A percentile compares a stretch with the other conserved stretches of the same genome.
Evolutionary conservation across 257 asterid genomes (phyloP).

Genomic region (Solanum sitiens): DNA sequence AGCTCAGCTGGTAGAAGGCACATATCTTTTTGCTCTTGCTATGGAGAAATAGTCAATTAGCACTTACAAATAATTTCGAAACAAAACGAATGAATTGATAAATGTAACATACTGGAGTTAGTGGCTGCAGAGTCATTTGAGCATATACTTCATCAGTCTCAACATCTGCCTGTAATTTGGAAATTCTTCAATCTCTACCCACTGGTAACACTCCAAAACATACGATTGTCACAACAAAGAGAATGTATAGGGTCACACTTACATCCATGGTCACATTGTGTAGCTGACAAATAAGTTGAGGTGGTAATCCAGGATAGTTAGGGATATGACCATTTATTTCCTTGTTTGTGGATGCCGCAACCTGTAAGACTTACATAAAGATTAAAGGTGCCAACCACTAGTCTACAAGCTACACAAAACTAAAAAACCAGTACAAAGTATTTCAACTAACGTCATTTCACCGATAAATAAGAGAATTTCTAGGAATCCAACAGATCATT

Average conservation of each 20-base stretch:
- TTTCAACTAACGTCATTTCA: neutral
- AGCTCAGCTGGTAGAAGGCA: conserved; percentile 84
- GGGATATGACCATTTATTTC: conserved; percentile 75
- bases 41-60: neutral
- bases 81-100: neutral
- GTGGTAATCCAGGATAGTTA: conserved; percentile 81
- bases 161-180: conserved; percentile 68
- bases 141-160: conserved; percentile 96
- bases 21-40: conserved; percentile 94
- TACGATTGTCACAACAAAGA: neutral
- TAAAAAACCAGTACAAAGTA: neutral
- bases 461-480: neutral
- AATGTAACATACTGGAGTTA: conserved; percentile 47
- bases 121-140: conserved; percentile 92
- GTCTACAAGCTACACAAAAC: neutral
- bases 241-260: conserved; percentile 4
- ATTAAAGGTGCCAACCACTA: neutral
- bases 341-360: conserved; percentile 91
- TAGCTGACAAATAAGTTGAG: conserved; percentile 91
- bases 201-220: neutral
- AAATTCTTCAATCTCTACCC: neutral
- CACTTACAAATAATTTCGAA: neutral
- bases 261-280: conserved; percentile 96
- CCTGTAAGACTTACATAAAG: conserved; percentile 28
- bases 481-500: neutral